Base-by-base conservation (phyloP, 75 land plant species). In the Pinus taeda region DNA sequence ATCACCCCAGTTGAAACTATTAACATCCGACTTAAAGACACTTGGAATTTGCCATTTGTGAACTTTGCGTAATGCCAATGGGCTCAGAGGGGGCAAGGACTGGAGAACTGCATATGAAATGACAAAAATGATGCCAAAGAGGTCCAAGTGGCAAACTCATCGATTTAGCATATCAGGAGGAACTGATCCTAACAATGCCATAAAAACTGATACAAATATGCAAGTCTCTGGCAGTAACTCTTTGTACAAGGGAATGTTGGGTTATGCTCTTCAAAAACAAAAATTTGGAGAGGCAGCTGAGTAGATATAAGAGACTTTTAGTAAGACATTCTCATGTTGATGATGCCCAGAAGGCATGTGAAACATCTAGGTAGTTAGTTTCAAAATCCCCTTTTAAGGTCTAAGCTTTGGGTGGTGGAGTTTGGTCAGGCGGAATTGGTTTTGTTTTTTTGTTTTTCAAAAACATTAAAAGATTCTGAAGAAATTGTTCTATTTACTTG, bases 361-460 rank as follows among this genome's bases (percentile, higher is more conserved):
- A 66, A 36, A 66, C 71, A 37, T 69, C 71, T 22, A 69, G 39
- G 39, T 22, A 39, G 22, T 69, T 53, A 7, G 71, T 45, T 69
- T 30, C 53, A 69, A 22, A 69, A 69, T 69, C 71, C 3, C 71
- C 71, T 6, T 69, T 69, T 69, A 69, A 69, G 53, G 71, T 69
- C 53, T n/a, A 53, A 20, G 71, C 71, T 69, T 69, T 69, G 71
- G 71, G 71, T 69, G 67, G 67, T 30, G 37, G 39, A 64, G 36
- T 39, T 5, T 64, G 67, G 67, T 64, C 67, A 64, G 45, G 21
- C 39, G 71, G 71, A 69, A 42, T 20, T 7, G 36, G 6, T 64
- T 26, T 26, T 0, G 26, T 26, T 26, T 26, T 26, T 26, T n/a
- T n/a, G n/a, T n/a, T 64, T 64, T 15, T 64, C 6, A 64, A 64